Base-by-base conservation (phyloP, 164 flowering plant genomes). In the Vitis rotundifolia region DNA sequence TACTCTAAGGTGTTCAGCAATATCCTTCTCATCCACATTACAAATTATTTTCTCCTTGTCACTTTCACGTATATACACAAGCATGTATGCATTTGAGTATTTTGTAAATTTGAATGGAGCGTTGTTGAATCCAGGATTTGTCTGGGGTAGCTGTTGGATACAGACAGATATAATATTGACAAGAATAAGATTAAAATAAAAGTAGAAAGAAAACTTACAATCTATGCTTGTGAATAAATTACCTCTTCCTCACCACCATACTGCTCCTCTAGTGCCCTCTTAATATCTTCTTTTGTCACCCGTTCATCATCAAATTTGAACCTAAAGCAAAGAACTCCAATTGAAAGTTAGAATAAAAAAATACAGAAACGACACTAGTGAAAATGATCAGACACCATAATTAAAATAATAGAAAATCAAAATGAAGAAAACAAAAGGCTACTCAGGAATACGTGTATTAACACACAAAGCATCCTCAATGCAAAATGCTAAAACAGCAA, bases 11-110 rank as follows among this genome's bases (percentile, higher is more conserved):
- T 84, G 88, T 59, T 82, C 83, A 0, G 87, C 87, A 74, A 86
- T 84, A 59, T 86, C 89, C 68, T 82, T 79, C 85, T 86, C 86
- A 71, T 79, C 83, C 68, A 86, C 88, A 76, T 78, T 76, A 73
- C 89, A 85, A 10, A 85, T 76, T 62, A 85, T 79, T 64, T 85
- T 85, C 28, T 85, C 89, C 76, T 81, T 85, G 82, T 85, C 89
- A 75, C 77, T 77, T 57, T 81, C 85, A 49, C 89, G 82, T 79
- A 85, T 81, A 63, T 86, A 86, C 52, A 86, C 89, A 60, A 86
- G 82, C 89, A 86, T 86, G 64, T 86, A 86, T 19, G 89, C 89
- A 74, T 84, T 84, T 50, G 89, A 86, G 59, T 82, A 86, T 58
- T 84, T 86, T 13, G 89, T 82, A 66, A 83, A 86, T 63, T 82